These are phyloP conservation scores for Diaporthe destruens DNA, from an alignment of 2,329 filamentous ascomycete genomes.

Conservation along the genomic window DNA sequence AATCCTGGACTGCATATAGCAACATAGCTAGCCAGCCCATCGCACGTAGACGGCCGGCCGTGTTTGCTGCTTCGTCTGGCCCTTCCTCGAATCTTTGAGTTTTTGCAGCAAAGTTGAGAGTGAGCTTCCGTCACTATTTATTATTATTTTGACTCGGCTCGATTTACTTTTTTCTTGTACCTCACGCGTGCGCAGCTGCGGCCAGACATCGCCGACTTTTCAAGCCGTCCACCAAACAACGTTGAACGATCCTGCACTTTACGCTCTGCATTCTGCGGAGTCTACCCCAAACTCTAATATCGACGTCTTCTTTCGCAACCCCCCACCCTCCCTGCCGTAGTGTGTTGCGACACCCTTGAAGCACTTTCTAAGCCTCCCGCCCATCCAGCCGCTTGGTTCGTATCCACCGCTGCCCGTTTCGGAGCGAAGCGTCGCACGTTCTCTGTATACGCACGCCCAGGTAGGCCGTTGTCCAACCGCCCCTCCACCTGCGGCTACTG, in stretches of 20 bases:
- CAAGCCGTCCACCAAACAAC: conserved; percentile 11
- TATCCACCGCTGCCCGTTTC: conserved; percentile 30
- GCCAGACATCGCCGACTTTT: conserved; percentile 4
- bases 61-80: not conserved
- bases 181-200: not conserved
- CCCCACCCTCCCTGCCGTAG: conserved; percentile 28
- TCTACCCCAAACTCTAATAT: conserved; percentile 30
- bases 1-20: not conserved
- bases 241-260: conserved; percentile 6
- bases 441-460: conserved; percentile 4
- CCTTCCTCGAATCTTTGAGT: not conserved
- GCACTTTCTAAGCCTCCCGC: conserved; percentile 20
- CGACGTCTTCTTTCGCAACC: conserved; percentile 20
- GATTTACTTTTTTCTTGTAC: not conserved
- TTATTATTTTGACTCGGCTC: too few relatives aligned
- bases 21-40: too few relatives aligned
- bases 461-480: not conserved
- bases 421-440: conserved; percentile 29
- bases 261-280: conserved; percentile 19
- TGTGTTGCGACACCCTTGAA: conserved; percentile 30
- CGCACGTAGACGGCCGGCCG: too few relatives aligned
- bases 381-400: conserved; percentile 18
- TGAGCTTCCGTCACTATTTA: not conserved
- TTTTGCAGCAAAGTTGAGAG: not conserved
- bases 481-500: not conserved